Evolutionary conservation across 208 protist species (phyloP).

Genomic region (Vickermania ingenoplastis): DNA sequence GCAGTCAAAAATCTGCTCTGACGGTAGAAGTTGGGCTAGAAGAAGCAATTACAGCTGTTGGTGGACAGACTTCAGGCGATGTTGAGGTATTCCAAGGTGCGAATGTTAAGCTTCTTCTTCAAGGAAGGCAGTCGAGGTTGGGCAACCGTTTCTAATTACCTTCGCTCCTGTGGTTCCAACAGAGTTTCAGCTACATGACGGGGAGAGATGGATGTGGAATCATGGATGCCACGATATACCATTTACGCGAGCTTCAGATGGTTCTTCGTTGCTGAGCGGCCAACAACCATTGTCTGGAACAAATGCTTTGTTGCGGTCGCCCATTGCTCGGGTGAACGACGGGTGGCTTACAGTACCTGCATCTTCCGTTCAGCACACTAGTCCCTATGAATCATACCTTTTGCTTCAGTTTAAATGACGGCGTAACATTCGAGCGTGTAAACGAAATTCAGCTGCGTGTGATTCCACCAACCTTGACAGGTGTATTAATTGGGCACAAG

Average conservation of each 20-base stretch:
- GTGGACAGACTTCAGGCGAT: neutral
- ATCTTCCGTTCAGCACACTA: slow-evolving; percentile 16
- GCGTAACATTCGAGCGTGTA: slow-evolving; percentile 31
- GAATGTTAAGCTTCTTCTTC: neutral
- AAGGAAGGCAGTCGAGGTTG: neutral
- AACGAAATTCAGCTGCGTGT: slow-evolving; percentile 14
- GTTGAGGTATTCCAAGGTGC: neutral
- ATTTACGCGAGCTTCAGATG: neutral
- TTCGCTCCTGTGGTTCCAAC: neutral
- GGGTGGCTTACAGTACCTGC: slow-evolving; percentile 25
- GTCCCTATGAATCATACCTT: slow-evolving; percentile 6
- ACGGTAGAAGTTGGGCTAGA: neutral
- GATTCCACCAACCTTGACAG: slow-evolving; percentile 20
- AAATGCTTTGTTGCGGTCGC: slow-evolving; percentile 12
- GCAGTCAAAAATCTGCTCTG: no score
- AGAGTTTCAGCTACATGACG: neutral
- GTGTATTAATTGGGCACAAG: neutral
- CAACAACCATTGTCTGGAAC: slow-evolving; percentile 4
- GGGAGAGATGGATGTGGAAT: neutral
- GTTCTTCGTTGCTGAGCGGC: neutral
- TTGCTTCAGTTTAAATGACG: slow-evolving; percentile 59
- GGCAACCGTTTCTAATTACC: neutral
- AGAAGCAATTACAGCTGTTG: neutral
- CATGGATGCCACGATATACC: neutral
- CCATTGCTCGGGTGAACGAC: slow-evolving; percentile 15